phyloP scores from a whole-genome alignment of 2,329 filamentous ascomycete species.

The Helotiales sp. region DNA sequence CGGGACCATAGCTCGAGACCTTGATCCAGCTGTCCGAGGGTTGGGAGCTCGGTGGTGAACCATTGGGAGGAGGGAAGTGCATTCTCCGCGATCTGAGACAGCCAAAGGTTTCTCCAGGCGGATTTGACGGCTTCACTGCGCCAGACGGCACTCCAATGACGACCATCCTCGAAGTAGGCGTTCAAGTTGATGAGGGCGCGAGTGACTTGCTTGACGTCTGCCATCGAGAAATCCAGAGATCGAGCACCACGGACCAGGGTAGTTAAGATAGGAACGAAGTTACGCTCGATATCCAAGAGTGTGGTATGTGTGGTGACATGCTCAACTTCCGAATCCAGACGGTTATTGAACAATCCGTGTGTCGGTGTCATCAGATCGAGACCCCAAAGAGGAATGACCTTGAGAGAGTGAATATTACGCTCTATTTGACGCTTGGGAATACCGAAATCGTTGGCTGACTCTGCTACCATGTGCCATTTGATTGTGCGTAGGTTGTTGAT shows the following conservation, averaged over 20 bases:
- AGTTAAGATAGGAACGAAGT: slow-evolving; percentile 57
- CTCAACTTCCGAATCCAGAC: slow-evolving; percentile 54
- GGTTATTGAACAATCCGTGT: slow-evolving; percentile 54
- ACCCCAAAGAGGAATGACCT: slow-evolving; percentile 55
- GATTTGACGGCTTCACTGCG: slow-evolving; percentile 51
- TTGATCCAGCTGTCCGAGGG: slow-evolving; percentile 20
- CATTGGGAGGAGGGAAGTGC: slow-evolving; percentile 49
- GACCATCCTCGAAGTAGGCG: slow-evolving; percentile 46
- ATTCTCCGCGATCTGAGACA: slow-evolving; percentile 50
- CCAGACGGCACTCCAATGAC: slow-evolving; percentile 54
- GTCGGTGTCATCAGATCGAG: slow-evolving; percentile 54
- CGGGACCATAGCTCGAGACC: slow-evolving; percentile 40
- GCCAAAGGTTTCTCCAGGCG: slow-evolving; percentile 52
- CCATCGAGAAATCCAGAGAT: slow-evolving; percentile 51
- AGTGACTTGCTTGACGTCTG: slow-evolving; percentile 49
- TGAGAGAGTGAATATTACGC: slow-evolving; percentile 54
- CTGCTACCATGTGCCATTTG: slow-evolving; percentile 56
- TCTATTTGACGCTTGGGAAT: slow-evolving; percentile 56
- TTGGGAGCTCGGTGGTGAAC: slow-evolving; percentile 48
- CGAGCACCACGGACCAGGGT: slow-evolving; percentile 55
- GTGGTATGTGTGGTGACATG: slow-evolving; percentile 19
- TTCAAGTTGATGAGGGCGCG: slow-evolving; percentile 37
- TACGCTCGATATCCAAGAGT: slow-evolving; percentile 52
- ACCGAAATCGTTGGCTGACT: slow-evolving; percentile 56
- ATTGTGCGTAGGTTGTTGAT: slow-evolving; percentile 54